phyloP scores from a whole-genome alignment of 305 asterid species.

The Fraxinus sp. region DNA sequence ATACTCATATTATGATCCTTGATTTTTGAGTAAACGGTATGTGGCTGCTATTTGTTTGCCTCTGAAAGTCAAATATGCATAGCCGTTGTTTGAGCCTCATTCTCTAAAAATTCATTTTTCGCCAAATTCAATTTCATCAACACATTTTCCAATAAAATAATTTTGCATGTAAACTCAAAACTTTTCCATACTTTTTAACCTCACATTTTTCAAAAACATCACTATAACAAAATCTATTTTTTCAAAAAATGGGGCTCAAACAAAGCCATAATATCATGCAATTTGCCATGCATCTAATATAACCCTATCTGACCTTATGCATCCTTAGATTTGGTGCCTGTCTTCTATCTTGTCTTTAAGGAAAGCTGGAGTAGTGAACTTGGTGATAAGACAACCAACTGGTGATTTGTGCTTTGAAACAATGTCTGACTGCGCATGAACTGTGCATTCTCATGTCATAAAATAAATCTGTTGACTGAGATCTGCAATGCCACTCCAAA shows the following conservation, averaged over 20 bases:
- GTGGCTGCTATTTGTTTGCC: not conserved
- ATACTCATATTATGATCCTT: not conserved
- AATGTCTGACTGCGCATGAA: not conserved
- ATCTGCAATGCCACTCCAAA: constrained; percentile 4
- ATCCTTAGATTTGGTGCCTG: constrained; percentile 12
- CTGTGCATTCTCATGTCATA: not conserved
- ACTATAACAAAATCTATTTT: not conserved
- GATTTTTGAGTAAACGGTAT: not conserved
- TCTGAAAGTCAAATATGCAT: not conserved
- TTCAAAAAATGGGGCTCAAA: not conserved
- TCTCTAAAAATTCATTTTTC: not conserved
- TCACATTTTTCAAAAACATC: not conserved
- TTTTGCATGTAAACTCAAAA: not conserved
- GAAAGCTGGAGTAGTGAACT: constrained; percentile 14
- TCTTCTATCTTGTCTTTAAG: constrained; percentile 9
- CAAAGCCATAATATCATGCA: not conserved
- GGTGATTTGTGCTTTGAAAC: not conserved
- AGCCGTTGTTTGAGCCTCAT: not conserved
- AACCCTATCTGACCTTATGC: constrained; percentile 6
- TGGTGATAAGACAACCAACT: constrained; percentile 7
- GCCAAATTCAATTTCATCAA: not conserved
- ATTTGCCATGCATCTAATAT: not conserved
- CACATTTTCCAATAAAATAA: not conserved
- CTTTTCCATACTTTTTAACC: not conserved
- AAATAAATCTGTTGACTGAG: constrained; percentile 18